phyloP scores from a whole-genome alignment of 441 rosid genomes.

The Populus hybrid region DNA sequence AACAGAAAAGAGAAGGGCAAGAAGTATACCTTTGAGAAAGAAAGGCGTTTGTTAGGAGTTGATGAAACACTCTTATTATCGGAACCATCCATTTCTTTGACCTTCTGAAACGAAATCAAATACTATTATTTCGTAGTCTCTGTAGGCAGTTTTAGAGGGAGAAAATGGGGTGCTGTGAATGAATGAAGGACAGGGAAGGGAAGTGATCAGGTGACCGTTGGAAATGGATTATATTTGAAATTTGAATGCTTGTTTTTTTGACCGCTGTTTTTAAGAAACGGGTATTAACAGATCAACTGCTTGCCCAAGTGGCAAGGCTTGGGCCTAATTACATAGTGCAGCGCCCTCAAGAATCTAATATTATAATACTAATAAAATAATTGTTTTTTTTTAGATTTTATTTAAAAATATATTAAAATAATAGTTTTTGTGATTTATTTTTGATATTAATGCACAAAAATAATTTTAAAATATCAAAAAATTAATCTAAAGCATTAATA shows the following conservation, averaged over 20 bases:
- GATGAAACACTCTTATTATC: constrained; percentile 11
- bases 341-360: no score
- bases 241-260: constrained; percentile 1
- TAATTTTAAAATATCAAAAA: no score
- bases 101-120: not conserved
- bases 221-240: constrained; percentile 2
- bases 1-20: not conserved
- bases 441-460: no score
- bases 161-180: not conserved
- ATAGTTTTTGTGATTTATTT: no score
- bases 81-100: constrained; percentile 28
- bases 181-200: not conserved
- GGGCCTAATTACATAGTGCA: no score
- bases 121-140: not conserved
- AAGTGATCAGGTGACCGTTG: constrained; percentile 19
- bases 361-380: no score
- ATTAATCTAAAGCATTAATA: no score
- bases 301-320: no score
- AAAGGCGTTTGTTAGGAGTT: constrained; percentile 10
- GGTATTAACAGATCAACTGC: no score
- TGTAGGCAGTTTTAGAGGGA: not conserved
- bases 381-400: no score
- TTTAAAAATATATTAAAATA: no score
- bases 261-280: constrained; percentile 3
- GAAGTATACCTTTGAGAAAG: constrained; percentile 23